Evolutionary conservation across 306 rosid species (phyloP), one percentile per base, ranked within the genome.

Genomic region (Myrica gale): DNA sequence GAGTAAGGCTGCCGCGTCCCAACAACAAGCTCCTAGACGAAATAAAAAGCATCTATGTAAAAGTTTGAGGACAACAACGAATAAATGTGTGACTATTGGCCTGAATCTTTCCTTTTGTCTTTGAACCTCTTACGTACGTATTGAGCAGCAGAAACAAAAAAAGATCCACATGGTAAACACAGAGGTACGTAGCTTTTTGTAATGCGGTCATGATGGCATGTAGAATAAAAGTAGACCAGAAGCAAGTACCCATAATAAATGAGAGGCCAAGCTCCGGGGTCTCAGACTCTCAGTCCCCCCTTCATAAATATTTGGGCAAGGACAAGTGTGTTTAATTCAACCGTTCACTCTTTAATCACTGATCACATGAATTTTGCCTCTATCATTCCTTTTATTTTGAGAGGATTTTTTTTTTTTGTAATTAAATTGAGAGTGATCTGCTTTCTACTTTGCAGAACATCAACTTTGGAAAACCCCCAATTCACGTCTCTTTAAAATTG

Each of bases 281-380:
- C 50, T 39, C 69, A 53, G n/a, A 55, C 76, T 68, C 63, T 56
- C 70, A 79, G 76, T 44, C 48, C 71, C 73, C 73, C 41, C 41
- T 55, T 73, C 81, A 76, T 86, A 79, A 78, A 80, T 80, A 53
- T 11, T 26, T 17, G 44, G 19, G 48, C 6, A 52, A 81, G 72
- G 83, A 78, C 74, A 71, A 74, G 71, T 43, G 71, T 66, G 83
- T 80, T 85, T 85, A 84, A 86, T 82, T 65, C 84, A 77, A 73
- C 95, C 77, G 87, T 82, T 75, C 65, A 50, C 50, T 72, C 82
- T 82, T 84, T 82, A 78, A 77, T 67, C 20, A 73, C 60, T 88
- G 37, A 32, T 32, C 95, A 82, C 89, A 86, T 82, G 95, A 84
- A 66, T 42, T 79, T 79, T 55, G 82, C 74, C 58, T 43, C 70